Evolutionary conservation across 169 alveolate genomes (phyloP).

Genomic region (Theileria equi): DNA sequence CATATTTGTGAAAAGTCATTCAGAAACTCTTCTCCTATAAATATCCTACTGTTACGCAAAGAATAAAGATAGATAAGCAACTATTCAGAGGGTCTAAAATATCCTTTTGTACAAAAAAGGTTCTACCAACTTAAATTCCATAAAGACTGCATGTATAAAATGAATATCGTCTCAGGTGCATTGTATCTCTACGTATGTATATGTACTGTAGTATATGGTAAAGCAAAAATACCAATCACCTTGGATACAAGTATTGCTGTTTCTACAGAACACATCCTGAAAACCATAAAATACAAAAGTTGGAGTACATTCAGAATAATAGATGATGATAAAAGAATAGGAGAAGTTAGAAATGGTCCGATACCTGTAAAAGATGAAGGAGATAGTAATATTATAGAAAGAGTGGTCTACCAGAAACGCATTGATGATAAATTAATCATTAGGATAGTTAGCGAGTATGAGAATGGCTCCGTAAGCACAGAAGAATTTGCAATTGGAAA

Average conservation of each 20-base stretch:
- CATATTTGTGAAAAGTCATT: too few species aligned
- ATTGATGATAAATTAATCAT: neutral
- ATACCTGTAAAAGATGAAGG: constrained; percentile 8
- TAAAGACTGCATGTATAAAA: too few species aligned
- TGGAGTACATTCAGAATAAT: constrained; percentile 15
- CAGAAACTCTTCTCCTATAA: too few species aligned
- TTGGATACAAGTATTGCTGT: constrained; percentile 3
- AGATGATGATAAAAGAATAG: constrained; percentile 16
- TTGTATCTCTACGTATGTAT: too few species aligned
- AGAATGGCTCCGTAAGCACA: constrained; percentile 6
- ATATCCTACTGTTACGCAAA: too few species aligned
- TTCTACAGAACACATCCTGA: constrained; percentile 5
- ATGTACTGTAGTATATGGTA: neutral
- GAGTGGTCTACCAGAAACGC: constrained; percentile 11
- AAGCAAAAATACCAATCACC: neutral
- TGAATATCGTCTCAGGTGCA: too few species aligned
- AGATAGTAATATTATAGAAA: constrained; percentile 1
- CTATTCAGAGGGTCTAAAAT: too few species aligned
- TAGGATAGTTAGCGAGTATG: neutral
- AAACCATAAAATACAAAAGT: constrained; percentile 3
- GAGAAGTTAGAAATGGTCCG: constrained; percentile 19
- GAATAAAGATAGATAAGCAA: too few species aligned
- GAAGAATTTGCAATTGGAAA: constrained; percentile 21
- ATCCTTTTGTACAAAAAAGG: too few species aligned
- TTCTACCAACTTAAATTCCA: too few species aligned